phyloP scores from a whole-genome alignment of 2,329 filamentous ascomycete species.

The Claviceps africana region DNA sequence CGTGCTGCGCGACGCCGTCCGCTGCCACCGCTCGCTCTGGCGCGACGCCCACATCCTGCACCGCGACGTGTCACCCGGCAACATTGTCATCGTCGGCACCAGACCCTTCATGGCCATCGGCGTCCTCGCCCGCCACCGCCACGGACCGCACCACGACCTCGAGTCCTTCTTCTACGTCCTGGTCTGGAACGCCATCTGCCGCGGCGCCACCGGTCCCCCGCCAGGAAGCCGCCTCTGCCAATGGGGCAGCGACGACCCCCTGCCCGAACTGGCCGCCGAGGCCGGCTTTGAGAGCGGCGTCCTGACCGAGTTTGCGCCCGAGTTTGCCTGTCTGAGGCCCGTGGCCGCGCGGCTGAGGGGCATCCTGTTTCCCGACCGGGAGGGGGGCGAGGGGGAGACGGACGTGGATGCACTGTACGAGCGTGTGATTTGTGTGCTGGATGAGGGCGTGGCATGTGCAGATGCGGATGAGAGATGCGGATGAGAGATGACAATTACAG shows the following conservation, averaged over 20 bases:
- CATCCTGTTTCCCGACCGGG: conserved; percentile 7
- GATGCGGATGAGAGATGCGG: too few relatives aligned
- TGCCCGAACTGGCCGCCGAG: conserved; percentile 2
- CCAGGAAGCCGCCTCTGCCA: conserved; percentile 7
- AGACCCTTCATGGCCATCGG: conserved; percentile 15
- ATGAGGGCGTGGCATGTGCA: neutral
- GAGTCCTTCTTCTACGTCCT: conserved; percentile 17
- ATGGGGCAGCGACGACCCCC: conserved; percentile 6
- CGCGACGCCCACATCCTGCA: conserved; percentile 7
- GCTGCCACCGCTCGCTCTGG: conserved; percentile 9
- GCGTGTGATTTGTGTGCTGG: conserved; percentile 3
- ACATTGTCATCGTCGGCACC: conserved; percentile 11
- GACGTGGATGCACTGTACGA: neutral
- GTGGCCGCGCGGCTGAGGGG: conserved; percentile 9
- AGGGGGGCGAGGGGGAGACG: neutral
- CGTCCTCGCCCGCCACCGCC: conserved; percentile 4
- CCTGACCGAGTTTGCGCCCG: conserved; percentile 9
- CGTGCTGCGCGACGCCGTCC: conserved; percentile 10
- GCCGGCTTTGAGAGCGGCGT: conserved; percentile 6
- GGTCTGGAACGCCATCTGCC: conserved; percentile 5
- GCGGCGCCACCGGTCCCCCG: conserved; percentile 2
- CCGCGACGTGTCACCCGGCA: conserved; percentile 9
- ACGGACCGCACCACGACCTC: conserved; percentile 14
- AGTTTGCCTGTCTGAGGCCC: conserved; percentile 8
- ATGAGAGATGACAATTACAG: too few relatives aligned